Percentiles rank a stretch among this genome's conserved stretches.
These are phyloP conservation scores for Combretum micranthum DNA, from an alignment of 345 rosid genomes.

Conservation along the genomic window DNA sequence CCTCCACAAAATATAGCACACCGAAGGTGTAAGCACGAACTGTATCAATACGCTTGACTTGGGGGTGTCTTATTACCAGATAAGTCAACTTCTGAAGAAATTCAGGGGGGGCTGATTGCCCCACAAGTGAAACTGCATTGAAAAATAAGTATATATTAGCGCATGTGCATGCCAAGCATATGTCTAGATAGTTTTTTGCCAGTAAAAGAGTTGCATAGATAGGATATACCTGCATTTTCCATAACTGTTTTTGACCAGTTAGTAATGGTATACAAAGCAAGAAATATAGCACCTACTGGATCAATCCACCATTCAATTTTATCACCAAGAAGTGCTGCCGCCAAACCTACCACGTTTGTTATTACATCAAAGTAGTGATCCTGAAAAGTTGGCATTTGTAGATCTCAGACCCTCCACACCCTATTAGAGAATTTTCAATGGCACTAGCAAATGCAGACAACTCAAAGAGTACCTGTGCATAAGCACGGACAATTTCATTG, in stretches of 20 bases:
- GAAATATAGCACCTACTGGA: conserved; percentile 72
- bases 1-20: conserved; percentile 93
- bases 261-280: conserved; percentile 77
- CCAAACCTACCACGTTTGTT: conserved; percentile 77
- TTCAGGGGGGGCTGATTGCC: conserved; percentile 88
- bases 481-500: conserved; percentile 82
- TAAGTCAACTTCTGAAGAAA: conserved; percentile 75
- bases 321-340: conserved; percentile 80
- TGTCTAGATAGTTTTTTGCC: neutral
- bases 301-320: conserved; percentile 84
- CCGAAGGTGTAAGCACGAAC: conserved; percentile 94
- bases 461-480: conserved; percentile 56
- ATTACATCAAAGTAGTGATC: conserved; percentile 90
- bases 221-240: conserved; percentile 71
- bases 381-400: conserved; percentile 22
- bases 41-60: conserved; percentile 73
- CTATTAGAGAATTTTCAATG: neutral
- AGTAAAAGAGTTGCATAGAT: neutral
- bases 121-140: conserved; percentile 68
- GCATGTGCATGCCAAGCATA: neutral
- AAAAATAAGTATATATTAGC: conserved; percentile 1
- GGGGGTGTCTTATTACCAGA: conserved; percentile 61
- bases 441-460: neutral
- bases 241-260: conserved; percentile 88
- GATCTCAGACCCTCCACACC: neutral